phyloP scores from a whole-genome alignment of 768 basidiomycete species.

The Tulasnella sp. region DNA sequence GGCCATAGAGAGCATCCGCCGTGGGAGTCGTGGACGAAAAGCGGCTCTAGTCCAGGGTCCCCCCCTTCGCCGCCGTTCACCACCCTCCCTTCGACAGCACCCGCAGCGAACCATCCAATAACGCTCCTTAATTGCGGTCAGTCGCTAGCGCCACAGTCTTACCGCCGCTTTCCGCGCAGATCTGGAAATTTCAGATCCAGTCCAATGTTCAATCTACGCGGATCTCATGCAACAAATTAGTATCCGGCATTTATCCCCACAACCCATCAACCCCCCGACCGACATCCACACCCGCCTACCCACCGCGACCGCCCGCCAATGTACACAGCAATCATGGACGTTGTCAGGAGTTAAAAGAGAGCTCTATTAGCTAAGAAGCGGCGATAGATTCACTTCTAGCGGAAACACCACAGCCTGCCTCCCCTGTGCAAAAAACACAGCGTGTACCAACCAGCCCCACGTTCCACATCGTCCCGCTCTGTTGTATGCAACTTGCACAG shows the following conservation, averaged over 20 bases:
- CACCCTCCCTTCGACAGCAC: neutral
- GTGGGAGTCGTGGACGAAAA: conserved; percentile 10
- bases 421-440: conserved; percentile 11
- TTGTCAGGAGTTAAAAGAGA: neutral
- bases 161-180: neutral
- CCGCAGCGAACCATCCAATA: neutral
- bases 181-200: neutral
- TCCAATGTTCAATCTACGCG: neutral
- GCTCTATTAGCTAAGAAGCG: conserved; percentile 1
- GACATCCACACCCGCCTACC: too few relatives aligned
- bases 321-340: neutral
- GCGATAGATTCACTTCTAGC: neutral
- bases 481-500: conserved; percentile 9
- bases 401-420: neutral
- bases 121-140: neutral
- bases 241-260: too few relatives aligned
- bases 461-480: neutral
- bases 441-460: neutral
- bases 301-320: neutral
- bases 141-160: neutral
- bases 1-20: conserved; percentile 8
- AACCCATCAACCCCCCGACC: too few relatives aligned
- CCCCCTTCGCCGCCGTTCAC: conserved; percentile 6
- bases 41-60: neutral
- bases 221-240: neutral